Base-by-base conservation (phyloP, 164 flowering plant genomes). In the Dillenia turbinata region DNA sequence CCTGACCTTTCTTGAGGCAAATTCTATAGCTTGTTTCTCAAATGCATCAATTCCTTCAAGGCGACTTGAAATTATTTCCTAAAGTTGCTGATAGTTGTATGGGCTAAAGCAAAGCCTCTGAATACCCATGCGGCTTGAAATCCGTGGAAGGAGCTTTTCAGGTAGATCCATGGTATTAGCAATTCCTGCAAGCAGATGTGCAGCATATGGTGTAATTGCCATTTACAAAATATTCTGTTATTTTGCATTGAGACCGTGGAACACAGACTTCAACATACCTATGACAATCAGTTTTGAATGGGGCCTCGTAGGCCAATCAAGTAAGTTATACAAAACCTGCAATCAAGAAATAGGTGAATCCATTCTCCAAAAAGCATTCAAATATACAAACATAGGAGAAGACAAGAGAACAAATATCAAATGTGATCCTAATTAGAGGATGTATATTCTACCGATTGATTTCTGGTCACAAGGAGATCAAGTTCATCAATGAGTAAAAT, bases 91-190 rank as follows among this genome's bases (percentile, higher is more conserved):
- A 63, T 79, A 75, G 66, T 82, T 89, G 65, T 93, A 93, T 43
- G 96, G 98, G 44, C 90, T 85, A 85, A 90, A 93, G 75, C 96
- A 90, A 46, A 90, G 84, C 74, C 97, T 83, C 66, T 93, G 94
- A 47, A 90, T 83, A 52, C 98, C 98, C 98, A 93, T 84, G 2
- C 96, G 90, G 60, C 98, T 93, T 61, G 98, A 90, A 65, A 90
- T 93, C n/a, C 96, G 89, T 24, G 97, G 98, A 70, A 90, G 93
- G 74, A 93, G 71, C 83, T 93, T 93, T 76, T 93, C 98, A 64
- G 97, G 97, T 72, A 93, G 97, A 78, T 93, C 97, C 98, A 93
- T 93, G 11, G 98, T 93, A 74, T 93, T 93, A 71, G 98, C 95
- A 75, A 93, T 89, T 12, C 96, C 98, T 93, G 78, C 57, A 79